These are phyloP conservation scores for Chrysochromulina tobinii DNA, from an alignment of 78 protist species.

Conservation along the genomic window DNA sequence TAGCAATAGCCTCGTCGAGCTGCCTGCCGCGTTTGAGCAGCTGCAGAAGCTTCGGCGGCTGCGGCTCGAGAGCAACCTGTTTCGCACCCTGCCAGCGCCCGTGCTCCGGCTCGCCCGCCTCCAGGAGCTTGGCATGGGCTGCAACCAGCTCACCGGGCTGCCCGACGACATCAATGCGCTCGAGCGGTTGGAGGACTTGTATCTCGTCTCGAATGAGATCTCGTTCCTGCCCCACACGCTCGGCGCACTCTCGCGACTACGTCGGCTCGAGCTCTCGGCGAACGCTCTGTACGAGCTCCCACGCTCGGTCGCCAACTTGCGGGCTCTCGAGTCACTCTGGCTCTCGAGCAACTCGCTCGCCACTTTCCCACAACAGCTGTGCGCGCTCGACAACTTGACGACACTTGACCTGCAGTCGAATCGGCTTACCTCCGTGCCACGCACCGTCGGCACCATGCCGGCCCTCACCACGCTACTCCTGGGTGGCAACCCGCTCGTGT, in stretches of 20 bases:
- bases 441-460: not conserved
- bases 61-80: not conserved
- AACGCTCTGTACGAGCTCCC: too few relatives aligned
- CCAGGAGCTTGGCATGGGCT: not conserved
- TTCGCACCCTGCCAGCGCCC: not conserved
- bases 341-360: not conserved
- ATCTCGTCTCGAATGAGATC: conserved; percentile 4
- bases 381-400: not conserved
- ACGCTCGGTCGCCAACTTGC: too few relatives aligned
- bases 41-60: not conserved
- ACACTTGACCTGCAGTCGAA: conserved; percentile 16
- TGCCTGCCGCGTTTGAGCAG: not conserved
- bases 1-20: not conserved
- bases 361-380: not conserved
- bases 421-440: not conserved
- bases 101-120: not conserved
- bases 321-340: too few relatives aligned
- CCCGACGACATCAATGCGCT: not conserved
- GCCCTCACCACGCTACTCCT: not conserved
- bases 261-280: not conserved
- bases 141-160: not conserved
- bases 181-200: not conserved
- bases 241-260: not conserved
- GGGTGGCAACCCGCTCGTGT: not conserved
- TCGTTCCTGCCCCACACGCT: not conserved